phyloP scores from a whole-genome alignment of 306 rosid genomes.

The Calophaca sinica region DNA sequence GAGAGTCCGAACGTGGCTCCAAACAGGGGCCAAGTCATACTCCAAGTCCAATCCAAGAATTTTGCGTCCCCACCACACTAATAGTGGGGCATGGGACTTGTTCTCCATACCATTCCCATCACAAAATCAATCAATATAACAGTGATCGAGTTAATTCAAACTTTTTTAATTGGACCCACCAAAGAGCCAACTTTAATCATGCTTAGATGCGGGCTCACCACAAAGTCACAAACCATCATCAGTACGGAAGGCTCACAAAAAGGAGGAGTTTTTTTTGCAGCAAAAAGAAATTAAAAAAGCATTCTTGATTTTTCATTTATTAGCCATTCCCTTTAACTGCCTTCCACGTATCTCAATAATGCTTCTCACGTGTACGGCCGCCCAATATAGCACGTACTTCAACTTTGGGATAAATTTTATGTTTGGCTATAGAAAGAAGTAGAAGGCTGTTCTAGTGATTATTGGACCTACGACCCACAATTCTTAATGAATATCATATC shows the following conservation, averaged over 20 bases:
- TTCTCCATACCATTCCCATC: conserved; percentile 23
- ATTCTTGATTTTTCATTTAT: background rate
- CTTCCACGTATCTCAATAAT: conserved; percentile 29
- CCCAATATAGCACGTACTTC: background rate
- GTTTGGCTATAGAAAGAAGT: background rate
- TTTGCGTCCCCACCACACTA: no score
- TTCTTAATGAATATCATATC: no score
- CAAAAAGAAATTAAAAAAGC: background rate
- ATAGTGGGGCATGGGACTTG: background rate
- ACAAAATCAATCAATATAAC: conserved; percentile 33
- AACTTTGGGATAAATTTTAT: background rate
- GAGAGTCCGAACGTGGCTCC: no score
- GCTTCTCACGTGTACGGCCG: conserved; percentile 41
- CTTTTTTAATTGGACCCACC: conserved; percentile 42
- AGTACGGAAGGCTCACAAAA: conserved; percentile 42
- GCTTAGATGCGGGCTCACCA: conserved; percentile 43
- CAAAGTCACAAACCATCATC: conserved; percentile 47
- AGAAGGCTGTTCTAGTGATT: no score
- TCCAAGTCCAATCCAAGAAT: no score
- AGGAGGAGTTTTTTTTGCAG: background rate
- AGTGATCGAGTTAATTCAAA: conserved; percentile 24
- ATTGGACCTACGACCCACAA: no score
- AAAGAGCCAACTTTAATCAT: conserved; percentile 35
- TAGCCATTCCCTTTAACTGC: no score
- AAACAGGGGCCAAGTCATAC: no score